A percentile compares a stretch with the other conserved stretches of the same genome.
Evolutionary conservation across 129 eudicot species (phyloP).

Genomic region (Chrysanthemum makinoi): DNA sequence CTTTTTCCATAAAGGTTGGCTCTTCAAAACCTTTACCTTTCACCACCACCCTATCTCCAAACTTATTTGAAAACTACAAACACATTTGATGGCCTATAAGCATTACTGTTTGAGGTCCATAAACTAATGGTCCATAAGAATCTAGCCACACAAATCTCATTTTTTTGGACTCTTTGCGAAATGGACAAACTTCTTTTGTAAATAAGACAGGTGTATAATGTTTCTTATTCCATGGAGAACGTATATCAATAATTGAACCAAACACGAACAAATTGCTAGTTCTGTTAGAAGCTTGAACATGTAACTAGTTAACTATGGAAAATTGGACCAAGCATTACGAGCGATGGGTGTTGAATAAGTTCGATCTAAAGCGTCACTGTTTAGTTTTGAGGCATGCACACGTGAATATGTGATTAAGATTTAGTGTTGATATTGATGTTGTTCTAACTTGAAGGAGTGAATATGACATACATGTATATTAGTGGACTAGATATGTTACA

Average conservation of each 20-base stretch:
- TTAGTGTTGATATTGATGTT: conserved; percentile 1
- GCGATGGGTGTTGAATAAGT: conserved; percentile 5
- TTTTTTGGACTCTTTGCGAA: background rate
- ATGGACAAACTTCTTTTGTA: background rate
- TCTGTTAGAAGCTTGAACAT: background rate
- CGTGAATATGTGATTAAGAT: background rate
- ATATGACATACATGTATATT: background rate
- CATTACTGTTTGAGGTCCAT: conserved; percentile 18
- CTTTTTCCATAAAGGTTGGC: conserved; percentile 23
- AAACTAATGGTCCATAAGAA: conserved; percentile 26
- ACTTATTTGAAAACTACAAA: conserved; percentile 33
- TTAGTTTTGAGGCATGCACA: conserved; percentile 22
- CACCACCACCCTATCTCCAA: conserved; percentile 9
- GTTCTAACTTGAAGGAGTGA: conserved; percentile 7
- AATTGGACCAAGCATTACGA: conserved; percentile 10
- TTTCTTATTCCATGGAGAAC: background rate
- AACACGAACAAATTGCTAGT: background rate
- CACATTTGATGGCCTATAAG: conserved; percentile 25
- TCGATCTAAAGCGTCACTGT: background rate
- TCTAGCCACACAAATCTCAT: conserved; percentile 15
- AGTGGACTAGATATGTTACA: background rate
- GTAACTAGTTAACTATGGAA: conserved; percentile 1
- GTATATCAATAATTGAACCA: too few species aligned
- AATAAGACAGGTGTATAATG: background rate
- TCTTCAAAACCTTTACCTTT: background rate